Conservation (phyloP, 768 basidiomycete genomes). For the Termitomyces sp. region DNA sequence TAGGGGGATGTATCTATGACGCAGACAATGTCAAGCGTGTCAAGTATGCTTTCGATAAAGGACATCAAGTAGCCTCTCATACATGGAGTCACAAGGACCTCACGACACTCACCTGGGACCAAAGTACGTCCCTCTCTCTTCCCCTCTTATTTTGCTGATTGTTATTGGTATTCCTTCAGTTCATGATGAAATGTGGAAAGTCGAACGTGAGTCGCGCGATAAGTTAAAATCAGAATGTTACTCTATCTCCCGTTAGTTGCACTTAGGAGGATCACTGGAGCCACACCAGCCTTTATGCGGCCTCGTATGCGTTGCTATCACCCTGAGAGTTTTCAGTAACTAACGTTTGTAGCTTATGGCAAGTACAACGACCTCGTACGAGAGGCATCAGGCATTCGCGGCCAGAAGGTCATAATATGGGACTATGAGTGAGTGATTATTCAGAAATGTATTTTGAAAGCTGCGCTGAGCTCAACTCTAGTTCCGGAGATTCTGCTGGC, state of each 20-base stretch:
- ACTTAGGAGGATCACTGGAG: slow-evolving; percentile 15
- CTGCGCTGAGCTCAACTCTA: slow-evolving; percentile 5
- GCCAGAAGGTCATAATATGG: slow-evolving; percentile 25
- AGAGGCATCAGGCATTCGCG: slow-evolving; percentile 11
- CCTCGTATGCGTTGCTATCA: slow-evolving; percentile 12
- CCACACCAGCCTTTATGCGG: slow-evolving; percentile 17
- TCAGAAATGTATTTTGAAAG: neutral
- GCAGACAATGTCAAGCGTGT: slow-evolving; percentile 20
- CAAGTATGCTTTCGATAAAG: slow-evolving; percentile 22
- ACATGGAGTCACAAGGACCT: slow-evolving; percentile 29
- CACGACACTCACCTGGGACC: slow-evolving; percentile 20
- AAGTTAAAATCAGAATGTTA: neutral
- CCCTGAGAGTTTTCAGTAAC: neutral
- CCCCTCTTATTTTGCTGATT: neutral
- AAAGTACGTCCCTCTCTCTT: slow-evolving; percentile 14
- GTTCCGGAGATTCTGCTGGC: slow-evolving; percentile 33
- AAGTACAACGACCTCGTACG: slow-evolving; percentile 18
- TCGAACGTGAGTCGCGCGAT: slow-evolving; percentile 6
- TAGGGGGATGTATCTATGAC: slow-evolving; percentile 28
- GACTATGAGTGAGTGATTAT: slow-evolving; percentile 25
- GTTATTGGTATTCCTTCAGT: neutral
- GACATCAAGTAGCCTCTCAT: slow-evolving; percentile 29
- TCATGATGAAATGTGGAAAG: slow-evolving; percentile 14
- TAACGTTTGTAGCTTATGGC: slow-evolving; percentile 13
- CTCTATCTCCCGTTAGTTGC: slow-evolving; percentile 7